These are phyloP conservation scores for Melanomma pulvis-pyrius DNA, from an alignment of 495 filamentous ascomycete genomes.

Conservation along the genomic window DNA sequence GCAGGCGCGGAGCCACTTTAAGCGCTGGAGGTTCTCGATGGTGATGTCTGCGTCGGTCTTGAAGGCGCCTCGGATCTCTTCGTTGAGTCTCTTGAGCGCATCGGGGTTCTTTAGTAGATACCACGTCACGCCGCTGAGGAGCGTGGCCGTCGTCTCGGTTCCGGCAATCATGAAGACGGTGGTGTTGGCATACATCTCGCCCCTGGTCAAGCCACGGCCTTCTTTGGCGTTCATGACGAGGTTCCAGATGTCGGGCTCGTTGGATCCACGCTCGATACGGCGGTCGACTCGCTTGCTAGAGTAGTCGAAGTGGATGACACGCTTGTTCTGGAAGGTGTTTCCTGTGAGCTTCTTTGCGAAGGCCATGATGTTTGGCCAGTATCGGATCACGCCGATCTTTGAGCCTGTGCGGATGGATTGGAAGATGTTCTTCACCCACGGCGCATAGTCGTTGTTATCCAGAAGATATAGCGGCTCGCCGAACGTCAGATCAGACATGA, in stretches of 20 bases:
- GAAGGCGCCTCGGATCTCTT: slow-evolving; percentile 55
- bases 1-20: slow-evolving; percentile 35
- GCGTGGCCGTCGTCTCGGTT: slow-evolving; percentile 38
- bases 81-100: slow-evolving; percentile 40
- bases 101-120: slow-evolving; percentile 51
- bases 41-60: slow-evolving; percentile 48
- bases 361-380: slow-evolving; percentile 6
- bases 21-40: slow-evolving; percentile 41
- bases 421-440: slow-evolving; percentile 29
- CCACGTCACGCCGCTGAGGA: slow-evolving; percentile 42
- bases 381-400: slow-evolving; percentile 2
- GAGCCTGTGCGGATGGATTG: slow-evolving; percentile 8
- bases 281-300: slow-evolving; percentile 10
- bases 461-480: slow-evolving; percentile 22
- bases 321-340: slow-evolving; percentile 25
- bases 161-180: slow-evolving; percentile 48
- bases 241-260: slow-evolving; percentile 27
- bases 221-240: slow-evolving; percentile 20
- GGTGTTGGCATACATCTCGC: slow-evolving; percentile 32
- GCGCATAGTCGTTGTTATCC: slow-evolving; percentile 14
- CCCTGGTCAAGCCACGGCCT: slow-evolving; percentile 17
- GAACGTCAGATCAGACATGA: slow-evolving; percentile 32
- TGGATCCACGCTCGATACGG: background rate
- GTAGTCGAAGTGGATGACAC: slow-evolving; percentile 10
- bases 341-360: slow-evolving; percentile 10